A percentile compares a stretch with the other conserved stretches of the same genome.
phyloP scores from a whole-genome alignment of 139 green algal genomes.

The Marvania coccoides region DNA sequence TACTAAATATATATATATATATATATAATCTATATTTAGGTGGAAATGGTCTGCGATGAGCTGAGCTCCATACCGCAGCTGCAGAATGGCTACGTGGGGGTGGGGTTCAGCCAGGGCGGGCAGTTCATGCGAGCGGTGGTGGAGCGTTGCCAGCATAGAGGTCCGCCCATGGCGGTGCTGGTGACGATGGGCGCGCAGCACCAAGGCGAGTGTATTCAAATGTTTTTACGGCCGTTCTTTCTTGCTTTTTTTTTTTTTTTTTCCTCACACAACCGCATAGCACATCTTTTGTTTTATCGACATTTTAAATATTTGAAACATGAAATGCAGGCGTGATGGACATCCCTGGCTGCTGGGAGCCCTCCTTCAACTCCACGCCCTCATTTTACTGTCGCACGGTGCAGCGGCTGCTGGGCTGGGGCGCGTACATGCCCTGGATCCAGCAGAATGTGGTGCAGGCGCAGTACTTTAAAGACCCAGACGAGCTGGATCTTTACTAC shows the following conservation, averaged over 20 bases:
- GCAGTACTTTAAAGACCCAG: slow-evolving; percentile 73
- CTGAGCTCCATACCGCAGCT: slow-evolving; percentile 51
- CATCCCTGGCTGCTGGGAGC: slow-evolving; percentile 52
- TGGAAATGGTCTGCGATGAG: slow-evolving; percentile 51
- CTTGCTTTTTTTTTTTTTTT: no score
- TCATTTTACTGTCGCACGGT: slow-evolving; percentile 25
- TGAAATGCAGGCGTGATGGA: slow-evolving; percentile 49
- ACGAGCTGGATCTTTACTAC: background rate
- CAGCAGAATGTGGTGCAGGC: slow-evolving; percentile 70
- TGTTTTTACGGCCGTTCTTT: no score
- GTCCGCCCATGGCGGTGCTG: slow-evolving; percentile 51
- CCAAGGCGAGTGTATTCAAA: no score
- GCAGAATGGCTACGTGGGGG: slow-evolving; percentile 61
- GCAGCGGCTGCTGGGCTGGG: slow-evolving; percentile 39
- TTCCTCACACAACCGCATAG: no score
- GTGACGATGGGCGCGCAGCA: slow-evolving; percentile 81
- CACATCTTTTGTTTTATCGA: no score
- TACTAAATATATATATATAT: no score
- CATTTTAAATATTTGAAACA: no score
- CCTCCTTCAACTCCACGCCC: slow-evolving; percentile 14
- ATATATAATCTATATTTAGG: slow-evolving; percentile 18
- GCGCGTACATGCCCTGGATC: slow-evolving; percentile 66
- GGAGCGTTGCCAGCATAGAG: slow-evolving; percentile 64
- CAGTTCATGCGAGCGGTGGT: slow-evolving; percentile 81
- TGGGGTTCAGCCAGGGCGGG: slow-evolving; percentile 79